These are phyloP conservation scores for Epicoccum nigrum DNA, from an alignment of 2,329 filamentous ascomycete species.

Conservation along the genomic window DNA sequence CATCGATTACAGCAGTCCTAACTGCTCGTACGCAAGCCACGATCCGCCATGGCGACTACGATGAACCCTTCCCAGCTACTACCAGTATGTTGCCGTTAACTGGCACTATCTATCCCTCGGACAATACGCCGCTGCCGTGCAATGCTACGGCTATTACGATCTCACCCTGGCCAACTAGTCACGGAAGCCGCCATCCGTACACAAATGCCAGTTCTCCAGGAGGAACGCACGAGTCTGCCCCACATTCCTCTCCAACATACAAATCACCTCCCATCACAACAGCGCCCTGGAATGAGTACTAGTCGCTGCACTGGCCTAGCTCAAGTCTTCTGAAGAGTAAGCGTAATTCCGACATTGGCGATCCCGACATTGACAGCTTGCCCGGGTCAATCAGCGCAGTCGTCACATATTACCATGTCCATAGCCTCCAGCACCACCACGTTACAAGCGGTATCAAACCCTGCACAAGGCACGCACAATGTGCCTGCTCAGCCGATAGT, in stretches of 20 bases:
- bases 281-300: background rate
- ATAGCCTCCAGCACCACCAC: background rate
- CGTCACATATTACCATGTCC: background rate
- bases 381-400: background rate
- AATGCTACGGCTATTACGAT: background rate
- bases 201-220: background rate
- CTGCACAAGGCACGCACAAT: background rate
- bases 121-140: background rate
- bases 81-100: background rate
- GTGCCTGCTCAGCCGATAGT: background rate
- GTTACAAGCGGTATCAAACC: background rate
- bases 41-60: background rate
- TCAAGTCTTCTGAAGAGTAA: background rate
- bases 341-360: background rate
- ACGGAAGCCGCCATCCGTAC: background rate
- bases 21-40: background rate
- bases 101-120: background rate
- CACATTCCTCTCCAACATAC: background rate
- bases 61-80: background rate
- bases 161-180: background rate
- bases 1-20: background rate
- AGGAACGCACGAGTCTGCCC: background rate
- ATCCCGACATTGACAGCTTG: background rate
- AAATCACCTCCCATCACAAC: background rate
- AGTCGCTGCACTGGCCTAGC: background rate